Conservation (phyloP, 805 yeast species). For the Pichia gijzeniarum region DNA sequence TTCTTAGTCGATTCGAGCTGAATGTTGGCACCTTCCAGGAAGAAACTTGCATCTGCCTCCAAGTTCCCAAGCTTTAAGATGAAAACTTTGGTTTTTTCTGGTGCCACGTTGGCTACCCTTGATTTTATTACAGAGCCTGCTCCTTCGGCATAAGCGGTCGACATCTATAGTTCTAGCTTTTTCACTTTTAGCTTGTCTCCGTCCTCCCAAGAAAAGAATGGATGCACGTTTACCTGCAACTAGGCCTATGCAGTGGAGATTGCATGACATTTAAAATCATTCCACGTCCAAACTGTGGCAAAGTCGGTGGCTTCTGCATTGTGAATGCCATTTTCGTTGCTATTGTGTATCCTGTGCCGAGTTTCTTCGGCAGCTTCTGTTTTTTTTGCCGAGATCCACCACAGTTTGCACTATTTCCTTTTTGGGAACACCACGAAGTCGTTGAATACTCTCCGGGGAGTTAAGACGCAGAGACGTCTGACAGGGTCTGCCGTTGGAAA, state of each 20-base stretch:
- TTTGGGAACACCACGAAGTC: not conserved
- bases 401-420: not conserved
- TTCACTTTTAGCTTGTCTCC: too few species aligned
- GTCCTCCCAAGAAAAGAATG: too few species aligned
- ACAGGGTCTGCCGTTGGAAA: too few species aligned
- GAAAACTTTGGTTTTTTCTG: conserved; percentile 3
- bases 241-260: too few species aligned
- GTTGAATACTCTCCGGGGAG: not conserved
- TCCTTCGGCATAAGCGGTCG: conserved; percentile 5
- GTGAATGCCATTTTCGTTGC: too few species aligned
- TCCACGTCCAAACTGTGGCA: too few species aligned
- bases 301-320: too few species aligned
- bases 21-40: conserved; percentile 4
- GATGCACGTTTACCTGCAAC: too few species aligned
- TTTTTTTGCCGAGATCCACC: not conserved
- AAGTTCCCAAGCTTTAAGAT: conserved; percentile 2
- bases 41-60: conserved; percentile 3
- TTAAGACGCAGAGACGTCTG: too few species aligned
- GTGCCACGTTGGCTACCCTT: not conserved
- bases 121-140: not conserved
- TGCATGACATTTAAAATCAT: too few species aligned
- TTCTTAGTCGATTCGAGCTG: not conserved
- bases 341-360: too few species aligned
- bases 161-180: conserved; percentile 18
- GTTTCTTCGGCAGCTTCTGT: not conserved